phyloP scores from a whole-genome alignment of 2,329 filamentous ascomycete species.

The Bipolaris cookei region DNA sequence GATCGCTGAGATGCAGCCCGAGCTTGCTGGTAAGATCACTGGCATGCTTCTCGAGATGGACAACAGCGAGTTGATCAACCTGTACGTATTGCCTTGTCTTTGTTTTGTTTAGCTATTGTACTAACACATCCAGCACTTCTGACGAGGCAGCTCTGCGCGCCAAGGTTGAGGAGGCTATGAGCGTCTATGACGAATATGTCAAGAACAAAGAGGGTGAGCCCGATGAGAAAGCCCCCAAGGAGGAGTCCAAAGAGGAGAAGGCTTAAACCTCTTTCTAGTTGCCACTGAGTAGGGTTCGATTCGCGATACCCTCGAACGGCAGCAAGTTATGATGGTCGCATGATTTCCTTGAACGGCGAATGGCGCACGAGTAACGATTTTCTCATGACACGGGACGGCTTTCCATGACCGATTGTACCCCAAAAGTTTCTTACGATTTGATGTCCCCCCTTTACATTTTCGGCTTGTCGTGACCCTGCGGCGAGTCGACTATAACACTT shows the following conservation, averaged over 20 bases:
- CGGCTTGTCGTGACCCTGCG: conserved; percentile 12
- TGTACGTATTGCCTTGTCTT: conserved; percentile 70
- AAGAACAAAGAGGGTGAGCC: conserved; percentile 71
- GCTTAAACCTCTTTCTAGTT: conserved; percentile 46
- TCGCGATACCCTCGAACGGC: conserved; percentile 34
- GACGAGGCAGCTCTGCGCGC: conserved; percentile 86
- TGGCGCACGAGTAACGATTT: conserved; percentile 45
- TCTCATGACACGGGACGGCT: conserved; percentile 39
- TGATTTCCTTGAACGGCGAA: conserved; percentile 44
- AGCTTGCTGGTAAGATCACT: conserved; percentile 98
- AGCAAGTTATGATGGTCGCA: conserved; percentile 36
- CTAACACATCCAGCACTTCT: conserved; percentile 70
- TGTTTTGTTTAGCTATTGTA: conserved; percentile 9
- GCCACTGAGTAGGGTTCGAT: conserved; percentile 41
- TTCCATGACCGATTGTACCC: conserved; percentile 41
- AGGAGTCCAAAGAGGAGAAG: conserved; percentile 57
- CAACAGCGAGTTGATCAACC: conserved; percentile 87
- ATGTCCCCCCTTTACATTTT: conserved; percentile 24
- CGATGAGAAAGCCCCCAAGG: conserved; percentile 49
- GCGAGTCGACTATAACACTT: conserved; percentile 17
- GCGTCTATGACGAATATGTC: conserved; percentile 98
- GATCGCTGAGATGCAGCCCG: conserved; percentile 92
- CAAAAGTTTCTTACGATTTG: conserved; percentile 46
- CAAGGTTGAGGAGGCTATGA: conserved; percentile 97
- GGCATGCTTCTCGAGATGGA: conserved; percentile 99